These are phyloP conservation scores for Cryptomeria japonica DNA, from an alignment of 75 land plant species.

Conservation along the genomic window DNA sequence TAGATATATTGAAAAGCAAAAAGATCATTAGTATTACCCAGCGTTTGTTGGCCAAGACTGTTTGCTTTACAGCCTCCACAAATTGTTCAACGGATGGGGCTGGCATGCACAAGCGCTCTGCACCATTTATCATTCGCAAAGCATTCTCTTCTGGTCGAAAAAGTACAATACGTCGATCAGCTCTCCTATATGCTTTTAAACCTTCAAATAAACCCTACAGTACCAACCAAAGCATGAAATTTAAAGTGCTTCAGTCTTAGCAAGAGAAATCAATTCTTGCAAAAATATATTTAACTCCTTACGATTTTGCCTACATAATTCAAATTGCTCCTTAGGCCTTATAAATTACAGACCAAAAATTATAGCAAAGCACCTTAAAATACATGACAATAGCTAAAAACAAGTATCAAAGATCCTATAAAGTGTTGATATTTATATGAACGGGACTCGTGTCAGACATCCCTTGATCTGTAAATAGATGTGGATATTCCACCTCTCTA, in stretches of 20 bases:
- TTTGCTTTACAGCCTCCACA: conserved; percentile 70
- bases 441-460: too few species aligned
- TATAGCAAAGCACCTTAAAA: not conserved
- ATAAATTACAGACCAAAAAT: not conserved
- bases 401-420: not conserved
- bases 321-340: not conserved
- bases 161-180: conserved; percentile 54
- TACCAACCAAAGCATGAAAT: not conserved
- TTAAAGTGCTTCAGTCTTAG: not conserved
- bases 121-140: conserved; percentile 57
- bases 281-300: not conserved
- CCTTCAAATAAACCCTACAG: conserved; percentile 80
- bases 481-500: too few species aligned
- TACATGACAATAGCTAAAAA: not conserved
- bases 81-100: conserved; percentile 68
- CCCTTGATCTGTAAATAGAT: too few species aligned
- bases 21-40: conserved; percentile 50
- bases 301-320: not conserved
- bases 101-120: conserved; percentile 82
- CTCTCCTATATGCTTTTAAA: conserved; percentile 65
- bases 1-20: not conserved
- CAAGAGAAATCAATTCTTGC: not conserved
- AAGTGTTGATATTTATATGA: not conserved
- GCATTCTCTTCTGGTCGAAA: conserved; percentile 84
- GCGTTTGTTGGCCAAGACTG: conserved; percentile 67